A percentile compares a stretch with the other conserved stretches of the same genome.
Conservation (phyloP, 371 early-diverging fungal species). For the Haplosporangium sp. region DNA sequence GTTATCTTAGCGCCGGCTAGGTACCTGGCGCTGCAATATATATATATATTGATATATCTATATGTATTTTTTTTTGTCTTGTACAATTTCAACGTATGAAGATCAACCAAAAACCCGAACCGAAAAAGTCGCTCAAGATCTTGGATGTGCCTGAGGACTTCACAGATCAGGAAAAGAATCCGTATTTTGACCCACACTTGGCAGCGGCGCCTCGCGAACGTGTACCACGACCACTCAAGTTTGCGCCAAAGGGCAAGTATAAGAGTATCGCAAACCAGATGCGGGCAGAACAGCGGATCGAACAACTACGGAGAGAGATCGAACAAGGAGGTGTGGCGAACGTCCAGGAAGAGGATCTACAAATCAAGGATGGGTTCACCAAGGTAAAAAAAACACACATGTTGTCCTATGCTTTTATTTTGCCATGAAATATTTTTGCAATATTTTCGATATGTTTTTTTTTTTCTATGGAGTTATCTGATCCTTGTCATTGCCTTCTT, state of each 20-base stretch:
- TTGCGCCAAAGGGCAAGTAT: constrained; percentile 86
- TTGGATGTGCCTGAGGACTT: constrained; percentile 59
- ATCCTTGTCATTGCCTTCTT: neutral
- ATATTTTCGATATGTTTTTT: constrained; percentile 4
- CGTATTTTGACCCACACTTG: constrained; percentile 85
- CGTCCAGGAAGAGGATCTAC: constrained; percentile 86
- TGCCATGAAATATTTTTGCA: neutral
- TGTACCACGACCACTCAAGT: constrained; percentile 71
- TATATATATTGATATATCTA: neutral
- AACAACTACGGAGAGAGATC: constrained; percentile 87
- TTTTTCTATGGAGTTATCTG: no score
- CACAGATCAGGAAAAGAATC: constrained; percentile 81
- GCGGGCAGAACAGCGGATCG: constrained; percentile 77
- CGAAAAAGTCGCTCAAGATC: constrained; percentile 61
- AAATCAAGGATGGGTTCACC: constrained; percentile 72
- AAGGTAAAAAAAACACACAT: no score
- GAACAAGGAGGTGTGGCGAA: constrained; percentile 83
- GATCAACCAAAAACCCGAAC: constrained; percentile 51
- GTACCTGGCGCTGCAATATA: no score
- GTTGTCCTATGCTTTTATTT: no score
- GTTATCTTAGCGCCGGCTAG: neutral
- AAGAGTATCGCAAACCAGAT: constrained; percentile 84
- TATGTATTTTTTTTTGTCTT: neutral
- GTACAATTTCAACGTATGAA: constrained; percentile 1
- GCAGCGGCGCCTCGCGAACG: constrained; percentile 66